Percentiles rank a stretch among this genome's conserved stretches.
phyloP scores from a whole-genome alignment of 2,329 filamentous ascomycete genomes.

The Phialophora expanda region DNA sequence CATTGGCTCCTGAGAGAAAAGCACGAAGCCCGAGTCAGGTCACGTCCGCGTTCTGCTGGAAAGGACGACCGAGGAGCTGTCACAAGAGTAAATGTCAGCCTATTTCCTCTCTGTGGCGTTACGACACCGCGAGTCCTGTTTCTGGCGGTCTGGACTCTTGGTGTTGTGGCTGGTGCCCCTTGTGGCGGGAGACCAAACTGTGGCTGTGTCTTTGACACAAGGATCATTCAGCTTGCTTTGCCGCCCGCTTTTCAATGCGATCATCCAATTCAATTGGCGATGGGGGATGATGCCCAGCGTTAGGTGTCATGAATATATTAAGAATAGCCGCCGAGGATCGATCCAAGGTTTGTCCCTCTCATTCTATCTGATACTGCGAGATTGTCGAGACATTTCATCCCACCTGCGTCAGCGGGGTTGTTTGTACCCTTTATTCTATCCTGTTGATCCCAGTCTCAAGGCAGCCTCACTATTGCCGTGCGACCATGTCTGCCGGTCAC shows the following conservation, averaged over 20 bases:
- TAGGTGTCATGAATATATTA: constrained; percentile 20
- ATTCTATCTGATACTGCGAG: not conserved
- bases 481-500: constrained; percentile 51
- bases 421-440: not conserved
- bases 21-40: not conserved
- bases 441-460: not conserved
- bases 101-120: not conserved
- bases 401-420: not conserved
- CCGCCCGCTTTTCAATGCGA: constrained; percentile 13
- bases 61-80: not conserved
- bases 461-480: constrained; percentile 22
- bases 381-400: constrained; percentile 4
- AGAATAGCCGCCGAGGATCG: constrained; percentile 19
- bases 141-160: not conserved
- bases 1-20: not conserved
- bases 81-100: not conserved
- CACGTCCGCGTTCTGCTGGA: not conserved
- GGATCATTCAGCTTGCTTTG: constrained; percentile 7
- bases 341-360: constrained; percentile 9
- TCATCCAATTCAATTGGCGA: constrained; percentile 22
- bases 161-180: constrained; percentile 7
- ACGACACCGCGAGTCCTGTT: not conserved
- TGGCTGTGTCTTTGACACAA: constrained; percentile 20
- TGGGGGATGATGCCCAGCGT: constrained; percentile 16
- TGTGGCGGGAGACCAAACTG: constrained; percentile 4